Evolutionary conservation across 768 basidiomycete genomes (phyloP), one percentile per base, ranked within the genome.

Genomic region (Gloeopeniophorella convolvens): DNA sequence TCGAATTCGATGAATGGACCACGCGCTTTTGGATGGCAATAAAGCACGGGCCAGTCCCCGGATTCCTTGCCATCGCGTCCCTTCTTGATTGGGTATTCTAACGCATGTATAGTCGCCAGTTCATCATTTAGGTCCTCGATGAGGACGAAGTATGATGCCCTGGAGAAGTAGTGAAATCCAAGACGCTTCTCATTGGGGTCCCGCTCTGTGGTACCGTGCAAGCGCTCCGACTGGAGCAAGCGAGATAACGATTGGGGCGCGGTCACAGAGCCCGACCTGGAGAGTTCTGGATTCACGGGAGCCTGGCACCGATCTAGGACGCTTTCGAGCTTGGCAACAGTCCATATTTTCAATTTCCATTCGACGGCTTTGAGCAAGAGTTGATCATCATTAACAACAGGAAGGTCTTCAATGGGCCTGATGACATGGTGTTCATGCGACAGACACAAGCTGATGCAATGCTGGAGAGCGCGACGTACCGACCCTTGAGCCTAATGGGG

Each of bases 281-380:
- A 61, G 45, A 62, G 61, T 45, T 59, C 35, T 56, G 53, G 48
- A 62, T 42, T 43, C 26, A 65, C 63, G 39, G 67, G 62, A 8
- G 71, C 64, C 28, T 81, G 68, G 58, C 85, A 88, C 44, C 87
- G 82, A 42, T 79, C 74, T 40, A 89, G 66, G 41, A 89, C 82
- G 58, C 79, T 88, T 28, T 80, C 75, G 2, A 89, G 74, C 62
- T 89, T 89, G 12, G 70, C 63, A 1, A 83, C 70, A 35, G 67
- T 82, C 95, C 95, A 99, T 23, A 97, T 79, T 68, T 96, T 98
- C 65, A 89, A 85, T 26, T 79, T 77, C 50, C 82, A 82, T 31
- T 74, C 70, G 20, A 76, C 66, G 8, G 90, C 88, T 60, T 89
- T 85, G 39, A 73, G 67, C 15, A 85, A 70, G 31, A 87, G 71